Evolutionary conservation across 495 filamentous ascomycete species (phyloP).

Genomic region (Tuber umbilicatum): DNA sequence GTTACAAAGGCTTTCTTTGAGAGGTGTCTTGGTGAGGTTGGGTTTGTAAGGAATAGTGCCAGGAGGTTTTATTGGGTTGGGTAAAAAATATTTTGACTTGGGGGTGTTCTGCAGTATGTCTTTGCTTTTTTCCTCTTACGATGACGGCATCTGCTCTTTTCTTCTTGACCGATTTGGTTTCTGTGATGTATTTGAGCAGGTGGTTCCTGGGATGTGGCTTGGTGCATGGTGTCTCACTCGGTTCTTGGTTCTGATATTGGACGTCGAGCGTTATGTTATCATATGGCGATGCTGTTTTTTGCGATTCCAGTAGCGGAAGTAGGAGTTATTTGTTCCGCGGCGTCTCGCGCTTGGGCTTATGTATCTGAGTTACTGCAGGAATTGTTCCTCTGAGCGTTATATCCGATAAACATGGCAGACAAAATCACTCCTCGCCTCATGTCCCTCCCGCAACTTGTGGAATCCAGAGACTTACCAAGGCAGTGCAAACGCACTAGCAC

Average conservation of each 20-base stretch:
- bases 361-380: background rate
- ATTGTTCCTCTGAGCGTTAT: background rate
- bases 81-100: background rate
- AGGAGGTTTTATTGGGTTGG: background rate
- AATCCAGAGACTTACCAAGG: background rate
- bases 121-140: background rate
- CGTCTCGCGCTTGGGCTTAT: background rate
- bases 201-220: background rate
- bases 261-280: background rate
- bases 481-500: background rate
- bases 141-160: background rate
- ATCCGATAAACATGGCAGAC: background rate
- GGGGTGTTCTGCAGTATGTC: background rate
- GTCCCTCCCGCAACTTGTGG: background rate
- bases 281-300: background rate
- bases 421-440: background rate
- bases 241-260: background rate
- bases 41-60: background rate
- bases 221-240: background rate
- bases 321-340: background rate
- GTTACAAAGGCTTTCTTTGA: conserved; percentile 24
- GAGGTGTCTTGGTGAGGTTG: conserved; percentile 31
- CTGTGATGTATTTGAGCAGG: background rate
- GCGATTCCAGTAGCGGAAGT: background rate
- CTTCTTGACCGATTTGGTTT: background rate